Evolutionary conservation across 257 asterid genomes (phyloP).

Genomic region (Salvia rosmarinus): DNA sequence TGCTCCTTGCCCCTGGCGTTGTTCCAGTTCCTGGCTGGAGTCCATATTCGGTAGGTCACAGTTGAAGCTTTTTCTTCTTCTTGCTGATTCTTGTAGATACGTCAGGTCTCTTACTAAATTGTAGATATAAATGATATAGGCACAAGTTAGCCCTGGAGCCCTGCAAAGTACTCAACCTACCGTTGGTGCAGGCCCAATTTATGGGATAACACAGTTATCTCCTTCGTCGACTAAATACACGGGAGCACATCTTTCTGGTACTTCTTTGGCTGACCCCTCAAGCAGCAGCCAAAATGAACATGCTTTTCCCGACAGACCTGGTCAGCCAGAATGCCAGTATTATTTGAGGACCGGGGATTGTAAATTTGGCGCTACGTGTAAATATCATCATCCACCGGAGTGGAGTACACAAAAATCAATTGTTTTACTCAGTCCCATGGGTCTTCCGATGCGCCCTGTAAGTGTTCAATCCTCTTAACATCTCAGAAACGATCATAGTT

Average conservation of each 20-base stretch:
- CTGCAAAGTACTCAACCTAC: slow-evolving; percentile 65
- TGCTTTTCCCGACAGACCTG: slow-evolving; percentile 82
- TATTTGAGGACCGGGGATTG: slow-evolving; percentile 87
- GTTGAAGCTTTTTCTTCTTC: slow-evolving; percentile 17
- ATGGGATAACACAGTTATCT: slow-evolving; percentile 66
- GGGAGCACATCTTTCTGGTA: slow-evolving; percentile 61
- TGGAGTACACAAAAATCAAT: slow-evolving; percentile 53
- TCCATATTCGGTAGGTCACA: slow-evolving; percentile 68
- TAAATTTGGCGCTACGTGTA: slow-evolving; percentile 84
- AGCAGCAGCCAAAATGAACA: slow-evolving; percentile 68
- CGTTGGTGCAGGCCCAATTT: slow-evolving; percentile 61
- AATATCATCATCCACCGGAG: slow-evolving; percentile 90
- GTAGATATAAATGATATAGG: slow-evolving; percentile 46
- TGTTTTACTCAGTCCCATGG: slow-evolving; percentile 71
- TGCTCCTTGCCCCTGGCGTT: slow-evolving; percentile 81
- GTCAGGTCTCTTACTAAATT: slow-evolving; percentile 34
- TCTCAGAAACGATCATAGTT: not conserved
- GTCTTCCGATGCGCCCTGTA: slow-evolving; percentile 91
- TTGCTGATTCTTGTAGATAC: slow-evolving; percentile 18
- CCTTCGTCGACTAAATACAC: slow-evolving; percentile 75
- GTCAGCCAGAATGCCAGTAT: slow-evolving; percentile 82
- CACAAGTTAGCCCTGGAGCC: slow-evolving; percentile 55
- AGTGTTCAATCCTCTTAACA: slow-evolving; percentile 26
- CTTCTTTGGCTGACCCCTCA: slow-evolving; percentile 64
- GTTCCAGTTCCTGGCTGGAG: slow-evolving; percentile 86